Evolutionary conservation across 2,329 filamentous ascomycete species (phyloP), one percentile per base, ranked within the genome.

Genomic region (Aureobasidium zeae): DNA sequence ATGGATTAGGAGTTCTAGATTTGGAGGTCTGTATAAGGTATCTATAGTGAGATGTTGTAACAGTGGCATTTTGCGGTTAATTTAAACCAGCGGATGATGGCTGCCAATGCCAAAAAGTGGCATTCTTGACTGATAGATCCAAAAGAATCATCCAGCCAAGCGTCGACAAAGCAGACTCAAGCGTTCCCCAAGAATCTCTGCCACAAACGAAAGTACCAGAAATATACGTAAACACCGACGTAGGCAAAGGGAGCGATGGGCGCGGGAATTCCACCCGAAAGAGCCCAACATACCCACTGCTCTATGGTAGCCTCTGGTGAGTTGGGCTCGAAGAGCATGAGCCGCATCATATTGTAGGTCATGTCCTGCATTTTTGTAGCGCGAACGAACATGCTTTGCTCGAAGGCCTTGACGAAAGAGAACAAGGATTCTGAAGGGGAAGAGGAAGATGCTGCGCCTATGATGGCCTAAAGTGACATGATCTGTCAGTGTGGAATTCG

Each of bases 291-390:
- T 5, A 59, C 33, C 31, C 56, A 66, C 19, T 51, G 60, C 17
- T 68, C 63, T 42, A 75, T 67, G 12, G 63, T 57, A 3, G 60
- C 55, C 32, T 64, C 56, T 13, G 72, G 71, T 8, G 65, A 64
- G 2, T 64, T 67, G 3, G 63, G 60, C 0, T 66, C 71, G 47
- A 70, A 69, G 51, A 74, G 63, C 65, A 68, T 72, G 28, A 65
- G 59, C 21, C 60, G 57, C 52, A 68, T 66, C 52, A 65, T 52
- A 44, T 73, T 69, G 35, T 67, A 67, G 8, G 62, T 66, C 44
- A 57, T 30, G 29, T 57, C 49, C 39, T 61, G 56, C n/a, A 51
- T 60, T 32, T 52, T 50, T 11, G 56, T 58, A n/a, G 59, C 59
- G 6, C 59, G 51, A n/a, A 33, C 44, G 37, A 63, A 63, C 62